phyloP scores from a whole-genome alignment of 352 stramenopile species.

The Phytophthora parvispora region DNA sequence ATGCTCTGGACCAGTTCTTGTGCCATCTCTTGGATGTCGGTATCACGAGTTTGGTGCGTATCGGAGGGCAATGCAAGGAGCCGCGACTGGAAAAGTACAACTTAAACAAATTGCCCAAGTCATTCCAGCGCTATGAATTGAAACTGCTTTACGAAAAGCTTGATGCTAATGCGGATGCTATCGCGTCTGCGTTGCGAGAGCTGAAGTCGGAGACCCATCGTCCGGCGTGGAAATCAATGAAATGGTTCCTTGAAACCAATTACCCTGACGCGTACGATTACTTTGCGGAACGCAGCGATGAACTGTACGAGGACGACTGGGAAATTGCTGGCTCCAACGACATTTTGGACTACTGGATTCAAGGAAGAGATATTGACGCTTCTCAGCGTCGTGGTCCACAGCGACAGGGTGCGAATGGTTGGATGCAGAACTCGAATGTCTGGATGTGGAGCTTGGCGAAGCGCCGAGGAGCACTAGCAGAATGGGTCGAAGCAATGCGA shows the following conservation, averaged over 20 bases:
- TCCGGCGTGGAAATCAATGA: constrained; percentile 39
- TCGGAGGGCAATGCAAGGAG: constrained; percentile 83
- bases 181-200: constrained; percentile 14
- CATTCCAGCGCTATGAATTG: constrained; percentile 35
- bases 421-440: constrained; percentile 33
- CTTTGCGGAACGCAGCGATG: constrained; percentile 32
- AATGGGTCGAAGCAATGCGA: constrained; percentile 32
- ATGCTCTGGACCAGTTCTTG: constrained; percentile 93
- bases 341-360: constrained; percentile 53
- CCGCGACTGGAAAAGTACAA: constrained; percentile 48
- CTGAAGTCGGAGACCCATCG: constrained; percentile 20
- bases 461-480: constrained; percentile 26
- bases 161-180: constrained; percentile 33
- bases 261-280: constrained; percentile 37
- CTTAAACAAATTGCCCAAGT: constrained; percentile 35
- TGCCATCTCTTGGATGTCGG: constrained; percentile 74
- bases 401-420: constrained; percentile 12
- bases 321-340: constrained; percentile 40
- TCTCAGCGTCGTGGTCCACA: constrained; percentile 4
- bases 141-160: constrained; percentile 43
- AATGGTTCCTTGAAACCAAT: constrained; percentile 44
- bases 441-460: constrained; percentile 42
- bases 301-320: constrained; percentile 41
- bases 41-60: constrained; percentile 69
- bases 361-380: constrained; percentile 25